Base-by-base conservation (phyloP, 2,329 filamentous ascomycete genomes). In the Camillea tinctor region DNA sequence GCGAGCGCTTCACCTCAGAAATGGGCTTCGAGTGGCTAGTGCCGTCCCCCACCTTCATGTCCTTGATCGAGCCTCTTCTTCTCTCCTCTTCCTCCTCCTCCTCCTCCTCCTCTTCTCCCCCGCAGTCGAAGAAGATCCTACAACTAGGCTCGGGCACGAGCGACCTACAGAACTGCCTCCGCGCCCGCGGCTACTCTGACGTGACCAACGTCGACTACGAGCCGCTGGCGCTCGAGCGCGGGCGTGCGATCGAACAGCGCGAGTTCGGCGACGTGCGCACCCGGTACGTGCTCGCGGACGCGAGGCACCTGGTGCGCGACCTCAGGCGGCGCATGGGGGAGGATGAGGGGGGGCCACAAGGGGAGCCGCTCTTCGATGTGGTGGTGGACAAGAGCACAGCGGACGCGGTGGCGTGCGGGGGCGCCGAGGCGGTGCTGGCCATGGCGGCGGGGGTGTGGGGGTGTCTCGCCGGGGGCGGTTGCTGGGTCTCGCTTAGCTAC, bases 151-250 rank as follows among this genome's bases (percentile, higher is more conserved):
- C 73, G 51, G 81, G 81, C 13, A 83, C 80, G 6, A 83, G 80
- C 68, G 79, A 81, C 61, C 67, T 83, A 26, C 80, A 82, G 22
- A 80, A 76, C 63, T 75, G 77, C 61, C 71, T 83, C n/a, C 79
- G 81, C 4, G 60, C 61, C 4, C 69, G 69, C 8, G 80, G 79
- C 1, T 79, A 79, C 61, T n/a, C 56, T 2, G 65, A 79, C 64
- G 71, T 83, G 19, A 79, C 78, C 6, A 83, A 83, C 60, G 68
- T 81, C 60, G 81, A 83, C 68, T 83, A 79, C 62, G 80, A 82
- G 65, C 80, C 80, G 4, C 71, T 80, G 6, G 81, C 81, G 5
- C 69, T 78, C 8, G 73, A 77, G 21, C 75, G 78, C 24, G 80
- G 80, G 1, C 74, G 72, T 3, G 66, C 74, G 26, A 70, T 79